Evolutionary conservation across 805 yeast species (phyloP).

Genomic region (Candida qinlingensis): DNA sequence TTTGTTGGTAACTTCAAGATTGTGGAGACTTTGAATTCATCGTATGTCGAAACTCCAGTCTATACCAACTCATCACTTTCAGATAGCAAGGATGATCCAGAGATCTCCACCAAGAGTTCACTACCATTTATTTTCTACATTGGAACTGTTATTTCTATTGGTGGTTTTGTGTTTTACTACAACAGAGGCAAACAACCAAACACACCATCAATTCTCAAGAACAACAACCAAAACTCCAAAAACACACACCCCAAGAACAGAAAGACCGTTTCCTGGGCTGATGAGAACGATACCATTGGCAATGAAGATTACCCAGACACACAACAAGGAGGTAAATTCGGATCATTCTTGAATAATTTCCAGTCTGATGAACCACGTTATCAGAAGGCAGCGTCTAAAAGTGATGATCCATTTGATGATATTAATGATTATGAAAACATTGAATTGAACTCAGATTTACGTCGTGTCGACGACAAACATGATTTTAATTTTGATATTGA

Average conservation of each 20-base stretch:
- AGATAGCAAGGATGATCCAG: constrained; percentile 7
- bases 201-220: constrained; percentile 18
- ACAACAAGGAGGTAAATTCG: constrained; percentile 8
- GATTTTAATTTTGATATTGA: constrained; percentile 20
- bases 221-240: constrained; percentile 8
- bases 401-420: constrained; percentile 3
- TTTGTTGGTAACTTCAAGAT: constrained; percentile 22
- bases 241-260: constrained; percentile 9
- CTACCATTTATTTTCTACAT: constrained; percentile 22
- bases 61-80: constrained; percentile 12
- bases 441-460: constrained; percentile 14
- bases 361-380: constrained; percentile 12
- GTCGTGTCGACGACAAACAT: neutral
- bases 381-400: constrained; percentile 2
- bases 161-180: constrained; percentile 15
- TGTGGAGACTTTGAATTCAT: constrained; percentile 11
- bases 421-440: constrained; percentile 16
- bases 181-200: constrained; percentile 14
- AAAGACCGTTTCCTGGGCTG: constrained; percentile 36
- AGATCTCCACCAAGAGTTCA: constrained; percentile 13
- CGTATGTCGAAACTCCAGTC: constrained; percentile 23
- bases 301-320: constrained; percentile 16
- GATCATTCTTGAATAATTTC: constrained; percentile 20
- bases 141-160: constrained; percentile 16
- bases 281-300: constrained; percentile 17